phyloP scores from a whole-genome alignment of 371 early-diverging fungal species.

The Massospora cicadina region DNA sequence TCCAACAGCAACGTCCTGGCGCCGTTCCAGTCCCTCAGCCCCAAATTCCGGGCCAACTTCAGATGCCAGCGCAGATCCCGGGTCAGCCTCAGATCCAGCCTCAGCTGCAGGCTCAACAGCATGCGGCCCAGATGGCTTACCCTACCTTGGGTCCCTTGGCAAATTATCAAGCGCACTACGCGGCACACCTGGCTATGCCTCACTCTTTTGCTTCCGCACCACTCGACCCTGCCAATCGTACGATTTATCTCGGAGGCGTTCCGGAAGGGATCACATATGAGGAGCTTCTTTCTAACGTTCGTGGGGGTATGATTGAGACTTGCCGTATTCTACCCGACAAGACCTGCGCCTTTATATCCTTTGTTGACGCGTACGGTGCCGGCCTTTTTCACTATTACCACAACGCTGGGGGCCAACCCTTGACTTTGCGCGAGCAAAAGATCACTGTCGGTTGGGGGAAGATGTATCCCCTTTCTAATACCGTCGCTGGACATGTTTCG shows the following conservation, averaged over 20 bases:
- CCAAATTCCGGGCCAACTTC: not conserved
- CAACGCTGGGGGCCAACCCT: not conserved
- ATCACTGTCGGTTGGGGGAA: conserved; percentile 66
- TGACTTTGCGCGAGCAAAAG: conserved; percentile 22
- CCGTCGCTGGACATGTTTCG: conserved; percentile 32
- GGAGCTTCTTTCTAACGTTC: conserved; percentile 52
- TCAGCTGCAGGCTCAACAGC: not conserved
- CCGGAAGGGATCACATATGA: conserved; percentile 36
- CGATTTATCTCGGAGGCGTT: conserved; percentile 62
- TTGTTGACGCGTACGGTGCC: conserved; percentile 48
- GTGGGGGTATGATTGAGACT: conserved; percentile 53
- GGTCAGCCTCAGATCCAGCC: not conserved
- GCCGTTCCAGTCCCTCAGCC: not conserved
- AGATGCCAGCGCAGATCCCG: too few species aligned
- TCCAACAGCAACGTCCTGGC: not conserved
- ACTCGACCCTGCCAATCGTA: conserved; percentile 32
- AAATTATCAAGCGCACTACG: not conserved
- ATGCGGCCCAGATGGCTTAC: not conserved
- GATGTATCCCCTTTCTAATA: conserved; percentile 28
- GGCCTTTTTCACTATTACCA: conserved; percentile 17
- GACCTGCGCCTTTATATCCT: conserved; percentile 61
- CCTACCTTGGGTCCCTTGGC: not conserved
- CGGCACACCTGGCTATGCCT: not conserved
- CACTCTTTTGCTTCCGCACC: conserved; percentile 10
- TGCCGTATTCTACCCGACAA: conserved; percentile 56